Conservation (phyloP, 1,284 basidiomycete genomes). For the Leucoagaricus sp. region DNA sequence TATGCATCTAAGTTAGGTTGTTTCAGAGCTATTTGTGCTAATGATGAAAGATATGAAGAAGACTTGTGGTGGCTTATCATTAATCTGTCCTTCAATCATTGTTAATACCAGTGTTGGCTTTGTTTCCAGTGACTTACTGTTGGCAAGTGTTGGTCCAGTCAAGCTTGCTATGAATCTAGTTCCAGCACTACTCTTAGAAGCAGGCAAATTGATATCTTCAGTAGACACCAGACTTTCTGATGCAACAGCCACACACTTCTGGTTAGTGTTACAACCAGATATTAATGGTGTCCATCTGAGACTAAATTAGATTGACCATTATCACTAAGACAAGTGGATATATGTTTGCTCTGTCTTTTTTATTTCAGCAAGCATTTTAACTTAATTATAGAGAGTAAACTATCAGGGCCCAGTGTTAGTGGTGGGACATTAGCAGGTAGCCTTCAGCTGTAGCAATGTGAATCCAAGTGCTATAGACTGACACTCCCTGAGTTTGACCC, state of each 20-base stretch:
- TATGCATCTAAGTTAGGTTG: constrained; percentile 61
- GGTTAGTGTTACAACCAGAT: constrained; percentile 7
- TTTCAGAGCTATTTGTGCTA: constrained; percentile 74
- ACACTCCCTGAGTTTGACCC: constrained; percentile 31
- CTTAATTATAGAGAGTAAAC: constrained; percentile 61
- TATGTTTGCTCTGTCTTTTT: constrained; percentile 16
- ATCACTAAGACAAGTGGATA: constrained; percentile 5
- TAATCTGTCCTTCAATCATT: constrained; percentile 27
- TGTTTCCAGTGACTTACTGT: constrained; percentile 3
- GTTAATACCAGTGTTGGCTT: constrained; percentile 8
- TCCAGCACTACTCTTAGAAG: background rate
- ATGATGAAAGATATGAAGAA: constrained; percentile 69
- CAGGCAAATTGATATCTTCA: constrained; percentile 8
- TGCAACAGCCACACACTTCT: constrained; percentile 10
- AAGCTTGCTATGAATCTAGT: background rate
- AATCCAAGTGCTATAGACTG: constrained; percentile 50
- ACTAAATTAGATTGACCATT: constrained; percentile 1
- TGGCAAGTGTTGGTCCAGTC: background rate
- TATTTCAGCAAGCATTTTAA: constrained; percentile 21
- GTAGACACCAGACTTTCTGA: constrained; percentile 9
- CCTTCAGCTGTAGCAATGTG: constrained; percentile 37
- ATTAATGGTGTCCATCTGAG: constrained; percentile 5
- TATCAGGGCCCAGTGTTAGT: constrained; percentile 67
- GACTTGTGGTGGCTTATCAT: constrained; percentile 72
- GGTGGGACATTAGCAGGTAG: constrained; percentile 44